Percentiles rank a stretch among this genome's conserved stretches.
phyloP scores from a whole-genome alignment of 495 filamentous ascomycete species.

The Penicillium cinerascens region DNA sequence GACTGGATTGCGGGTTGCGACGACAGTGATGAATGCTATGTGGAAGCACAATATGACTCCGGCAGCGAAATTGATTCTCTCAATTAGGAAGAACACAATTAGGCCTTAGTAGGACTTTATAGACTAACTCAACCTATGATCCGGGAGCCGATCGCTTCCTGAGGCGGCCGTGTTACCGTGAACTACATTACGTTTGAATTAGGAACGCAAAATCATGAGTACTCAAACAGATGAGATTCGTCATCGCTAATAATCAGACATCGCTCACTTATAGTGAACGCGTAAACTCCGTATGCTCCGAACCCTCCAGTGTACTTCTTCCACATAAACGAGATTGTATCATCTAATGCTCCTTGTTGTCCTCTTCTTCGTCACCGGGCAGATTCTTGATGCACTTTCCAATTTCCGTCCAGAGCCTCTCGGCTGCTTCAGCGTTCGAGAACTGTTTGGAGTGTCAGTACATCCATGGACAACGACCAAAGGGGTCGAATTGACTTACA shows the following conservation, averaged over 20 bases:
- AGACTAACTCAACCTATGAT: too few species aligned
- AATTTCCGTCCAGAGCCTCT: constrained; percentile 33
- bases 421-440: constrained; percentile 36
- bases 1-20: constrained; percentile 6
- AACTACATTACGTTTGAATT: not conserved
- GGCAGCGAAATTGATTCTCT: too few species aligned
- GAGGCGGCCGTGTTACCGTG: too few species aligned
- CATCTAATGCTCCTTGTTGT: not conserved
- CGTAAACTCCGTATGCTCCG: constrained; percentile 12
- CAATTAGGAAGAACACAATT: too few species aligned
- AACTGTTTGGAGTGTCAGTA: constrained; percentile 33
- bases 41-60: too few species aligned
- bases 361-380: not conserved
- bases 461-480: not conserved
- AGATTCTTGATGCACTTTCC: not conserved
- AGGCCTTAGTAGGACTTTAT: too few species aligned
- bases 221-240: constrained; percentile 9
- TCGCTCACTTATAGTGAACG: constrained; percentile 6
- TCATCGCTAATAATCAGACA: constrained; percentile 19
- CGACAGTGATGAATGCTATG: not conserved
- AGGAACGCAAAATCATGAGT: not conserved
- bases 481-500: constrained; percentile 44
- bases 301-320: constrained; percentile 7
- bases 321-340: not conserved
- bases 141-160: too few species aligned